Conservation (phyloP, 1,284 basidiomycete species). For the Rhodotorula sp. region DNA sequence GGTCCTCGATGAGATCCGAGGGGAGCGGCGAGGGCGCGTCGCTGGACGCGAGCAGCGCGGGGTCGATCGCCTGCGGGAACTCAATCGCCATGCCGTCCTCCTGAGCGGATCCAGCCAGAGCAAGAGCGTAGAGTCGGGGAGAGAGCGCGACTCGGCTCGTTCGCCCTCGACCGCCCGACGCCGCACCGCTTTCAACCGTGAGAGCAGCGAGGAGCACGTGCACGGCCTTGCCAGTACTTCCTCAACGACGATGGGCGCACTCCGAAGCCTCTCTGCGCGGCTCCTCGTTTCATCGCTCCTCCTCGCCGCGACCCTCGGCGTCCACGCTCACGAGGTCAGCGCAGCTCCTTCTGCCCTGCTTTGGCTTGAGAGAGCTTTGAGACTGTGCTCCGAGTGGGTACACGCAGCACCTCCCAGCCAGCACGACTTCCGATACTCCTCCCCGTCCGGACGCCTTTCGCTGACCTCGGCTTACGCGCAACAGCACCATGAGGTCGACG, state of each 20-base stretch:
- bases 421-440: too few species aligned
- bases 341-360: not conserved
- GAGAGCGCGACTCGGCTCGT: too few species aligned
- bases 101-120: not conserved
- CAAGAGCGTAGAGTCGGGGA: not conserved
- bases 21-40: not conserved
- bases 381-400: not conserved
- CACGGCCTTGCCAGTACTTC: not conserved
- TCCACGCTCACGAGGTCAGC: conserved; percentile 16
- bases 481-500: conserved; percentile 34
- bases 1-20: not conserved
- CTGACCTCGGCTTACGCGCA: not conserved
- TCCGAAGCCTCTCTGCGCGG: not conserved
- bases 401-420: not conserved
- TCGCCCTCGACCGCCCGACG: not conserved
- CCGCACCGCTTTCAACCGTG: not conserved
- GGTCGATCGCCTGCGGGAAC: not conserved
- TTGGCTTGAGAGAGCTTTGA: not conserved
- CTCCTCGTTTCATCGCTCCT: not conserved
- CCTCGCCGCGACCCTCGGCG: not conserved
- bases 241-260: not conserved
- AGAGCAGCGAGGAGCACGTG: not conserved
- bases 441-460: not conserved
- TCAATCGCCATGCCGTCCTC: not conserved
- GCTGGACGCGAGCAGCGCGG: not conserved